phyloP scores from a whole-genome alignment of 768 basidiomycete species.

The Mycena crocata region DNA sequence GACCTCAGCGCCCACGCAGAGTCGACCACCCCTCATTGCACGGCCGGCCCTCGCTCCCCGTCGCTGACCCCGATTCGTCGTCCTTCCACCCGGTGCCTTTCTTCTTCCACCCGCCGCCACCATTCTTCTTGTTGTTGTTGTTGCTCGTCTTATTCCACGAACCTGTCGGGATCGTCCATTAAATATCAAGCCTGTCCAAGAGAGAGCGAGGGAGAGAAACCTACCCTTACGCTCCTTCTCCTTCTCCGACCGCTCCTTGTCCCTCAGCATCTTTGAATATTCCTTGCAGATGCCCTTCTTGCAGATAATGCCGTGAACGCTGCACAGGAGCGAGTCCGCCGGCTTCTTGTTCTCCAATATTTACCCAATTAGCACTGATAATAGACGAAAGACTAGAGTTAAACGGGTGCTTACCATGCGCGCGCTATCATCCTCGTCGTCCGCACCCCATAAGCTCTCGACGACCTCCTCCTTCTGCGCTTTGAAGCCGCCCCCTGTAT shows the following conservation, averaged over 20 bases:
- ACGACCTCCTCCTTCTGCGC: conserved; percentile 1
- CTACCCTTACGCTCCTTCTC: conserved; percentile 7
- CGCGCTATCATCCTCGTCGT: conserved; percentile 26
- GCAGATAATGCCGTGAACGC: conserved; percentile 44
- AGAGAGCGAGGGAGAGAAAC: not conserved
- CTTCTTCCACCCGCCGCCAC: conserved; percentile 11
- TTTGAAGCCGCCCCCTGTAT: not conserved
- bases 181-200: not conserved
- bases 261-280: conserved; percentile 42
- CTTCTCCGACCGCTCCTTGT: conserved; percentile 38
- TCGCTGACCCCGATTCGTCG: conserved; percentile 28
- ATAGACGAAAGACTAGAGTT: no score
- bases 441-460: conserved; percentile 43
- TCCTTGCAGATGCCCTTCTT: conserved; percentile 53
- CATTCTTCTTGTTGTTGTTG: no score
- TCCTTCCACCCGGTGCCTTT: conserved; percentile 4
- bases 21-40: conserved; percentile 26
- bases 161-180: not conserved
- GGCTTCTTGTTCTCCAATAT: conserved; percentile 25
- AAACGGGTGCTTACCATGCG: no score
- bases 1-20: not conserved
- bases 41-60: conserved; percentile 34
- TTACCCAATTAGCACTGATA: no score
- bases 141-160: conserved; percentile 2
- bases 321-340: conserved; percentile 39